Evolutionary conservation across 345 rosid species (phyloP).

Genomic region (Brassica incana): DNA sequence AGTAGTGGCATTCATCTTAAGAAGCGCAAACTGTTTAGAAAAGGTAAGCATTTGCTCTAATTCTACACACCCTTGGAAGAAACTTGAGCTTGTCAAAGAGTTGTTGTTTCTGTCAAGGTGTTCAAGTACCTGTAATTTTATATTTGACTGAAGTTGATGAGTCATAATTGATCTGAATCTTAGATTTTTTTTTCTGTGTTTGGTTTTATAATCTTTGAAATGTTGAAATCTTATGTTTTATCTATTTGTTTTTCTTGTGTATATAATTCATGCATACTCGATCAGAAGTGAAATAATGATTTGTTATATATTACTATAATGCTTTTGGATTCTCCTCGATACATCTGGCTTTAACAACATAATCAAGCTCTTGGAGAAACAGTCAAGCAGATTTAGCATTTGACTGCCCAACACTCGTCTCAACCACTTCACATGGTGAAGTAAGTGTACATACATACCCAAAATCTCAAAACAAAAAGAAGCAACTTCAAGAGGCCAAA

Average conservation of each 20-base stretch:
- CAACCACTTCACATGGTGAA: no score
- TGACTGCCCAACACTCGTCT: no score
- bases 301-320: no score
- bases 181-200: not conserved
- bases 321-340: no score
- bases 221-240: not conserved
- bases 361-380: no score
- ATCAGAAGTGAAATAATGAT: no score
- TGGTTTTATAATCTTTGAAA: not conserved
- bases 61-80: not conserved
- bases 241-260: not conserved
- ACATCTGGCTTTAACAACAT: no score
- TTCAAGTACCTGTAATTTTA: slow-evolving; percentile 1
- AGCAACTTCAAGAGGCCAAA: no score
- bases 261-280: no score
- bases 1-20: not conserved
- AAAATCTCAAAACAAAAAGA: no score
- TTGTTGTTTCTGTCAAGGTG: not conserved
- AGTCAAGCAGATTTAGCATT: no score
- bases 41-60: not conserved
- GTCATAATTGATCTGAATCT: not conserved
- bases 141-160: not conserved
- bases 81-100: not conserved
- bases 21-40: slow-evolving; percentile 2
- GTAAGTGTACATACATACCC: no score